These are phyloP conservation scores for Ramaria rubella DNA, from an alignment of 768 basidiomycete species.

Conservation along the genomic window DNA sequence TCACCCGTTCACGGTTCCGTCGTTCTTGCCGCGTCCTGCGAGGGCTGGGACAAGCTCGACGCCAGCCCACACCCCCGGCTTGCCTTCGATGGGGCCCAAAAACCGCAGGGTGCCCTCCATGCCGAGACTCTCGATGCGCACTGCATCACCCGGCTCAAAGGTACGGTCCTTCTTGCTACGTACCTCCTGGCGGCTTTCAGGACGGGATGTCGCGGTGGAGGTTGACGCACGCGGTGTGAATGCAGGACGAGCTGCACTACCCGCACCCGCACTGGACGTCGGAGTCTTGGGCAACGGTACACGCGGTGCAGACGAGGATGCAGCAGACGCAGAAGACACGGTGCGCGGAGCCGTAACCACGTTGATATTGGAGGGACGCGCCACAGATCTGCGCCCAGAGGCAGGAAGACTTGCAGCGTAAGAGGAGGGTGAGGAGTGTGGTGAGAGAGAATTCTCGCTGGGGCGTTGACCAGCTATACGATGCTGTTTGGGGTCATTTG, in stretches of 20 bases:
- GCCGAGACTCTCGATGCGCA: constrained; percentile 81
- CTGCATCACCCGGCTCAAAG: constrained; percentile 73
- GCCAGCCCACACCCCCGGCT: constrained; percentile 87
- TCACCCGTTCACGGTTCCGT: constrained; percentile 89
- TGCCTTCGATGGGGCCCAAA: constrained; percentile 82
- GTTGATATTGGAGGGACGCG: constrained; percentile 25
- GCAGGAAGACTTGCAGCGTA: constrained; percentile 19
- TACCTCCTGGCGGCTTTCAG: constrained; percentile 60
- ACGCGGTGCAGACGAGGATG: constrained; percentile 30
- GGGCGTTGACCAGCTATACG: constrained; percentile 33
- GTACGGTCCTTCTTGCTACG: constrained; percentile 36
- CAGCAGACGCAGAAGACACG: constrained; percentile 55
- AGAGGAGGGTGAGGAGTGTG: constrained; percentile 40
- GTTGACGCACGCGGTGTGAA: constrained; percentile 18
- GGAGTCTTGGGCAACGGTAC: constrained; percentile 44
- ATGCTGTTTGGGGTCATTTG: constrained; percentile 75
- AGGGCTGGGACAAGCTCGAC: constrained; percentile 86
- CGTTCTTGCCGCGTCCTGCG: constrained; percentile 89
- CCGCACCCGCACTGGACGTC: constrained; percentile 14
- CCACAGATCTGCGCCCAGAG: constrained; percentile 3
- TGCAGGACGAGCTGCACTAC: not conserved
- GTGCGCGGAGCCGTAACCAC: constrained; percentile 50
- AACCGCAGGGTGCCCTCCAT: constrained; percentile 80
- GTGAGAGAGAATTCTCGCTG: constrained; percentile 30
- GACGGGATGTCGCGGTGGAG: constrained; percentile 32